These are phyloP conservation scores for Aspergillus phoenicis DNA, from an alignment of 2,329 filamentous ascomycete species.

Conservation along the genomic window DNA sequence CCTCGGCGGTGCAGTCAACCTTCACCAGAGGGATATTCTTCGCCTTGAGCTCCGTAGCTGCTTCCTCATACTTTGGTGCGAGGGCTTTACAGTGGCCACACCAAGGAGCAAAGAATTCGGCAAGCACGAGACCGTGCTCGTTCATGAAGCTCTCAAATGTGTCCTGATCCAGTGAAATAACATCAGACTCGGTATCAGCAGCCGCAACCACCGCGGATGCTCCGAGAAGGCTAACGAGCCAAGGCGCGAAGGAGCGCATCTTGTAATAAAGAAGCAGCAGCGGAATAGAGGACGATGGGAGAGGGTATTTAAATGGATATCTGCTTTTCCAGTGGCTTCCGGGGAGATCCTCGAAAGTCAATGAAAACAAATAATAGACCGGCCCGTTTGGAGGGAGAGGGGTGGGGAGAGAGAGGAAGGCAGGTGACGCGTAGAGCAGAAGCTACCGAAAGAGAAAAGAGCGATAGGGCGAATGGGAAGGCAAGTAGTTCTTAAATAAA, in stretches of 20 bases:
- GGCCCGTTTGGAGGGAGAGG: not conserved
- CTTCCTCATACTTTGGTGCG: slow-evolving; percentile 58
- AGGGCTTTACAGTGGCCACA: slow-evolving; percentile 99
- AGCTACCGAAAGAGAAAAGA: slow-evolving; percentile 11
- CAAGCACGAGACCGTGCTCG: slow-evolving; percentile 83
- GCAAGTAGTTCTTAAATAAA: slow-evolving; percentile 7
- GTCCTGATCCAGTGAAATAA: slow-evolving; percentile 80
- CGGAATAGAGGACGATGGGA: slow-evolving; percentile 1
- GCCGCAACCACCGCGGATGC: slow-evolving; percentile 38
- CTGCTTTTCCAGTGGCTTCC: not conserved
- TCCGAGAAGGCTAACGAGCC: slow-evolving; percentile 44
- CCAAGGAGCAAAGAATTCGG: slow-evolving; percentile 97
- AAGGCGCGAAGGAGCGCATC: slow-evolving; percentile 46
- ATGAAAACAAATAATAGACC: not conserved
- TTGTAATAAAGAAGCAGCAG: slow-evolving; percentile 11
- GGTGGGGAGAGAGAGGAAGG: not conserved
- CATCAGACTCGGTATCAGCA: slow-evolving; percentile 64
- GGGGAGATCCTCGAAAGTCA: slow-evolving; percentile 10
- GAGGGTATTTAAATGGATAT: not conserved
- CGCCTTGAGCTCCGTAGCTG: slow-evolving; percentile 51
- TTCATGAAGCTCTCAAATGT: slow-evolving; percentile 86
- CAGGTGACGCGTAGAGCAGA: slow-evolving; percentile 4
- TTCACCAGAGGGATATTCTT: slow-evolving; percentile 54
- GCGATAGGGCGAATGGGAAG: slow-evolving; percentile 11
- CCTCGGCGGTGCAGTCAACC: slow-evolving; percentile 88